Evolutionary conservation across 2,329 filamentous ascomycete genomes (phyloP), one percentile per base, ranked within the genome.

Genomic region (Microcera coccophila): DNA sequence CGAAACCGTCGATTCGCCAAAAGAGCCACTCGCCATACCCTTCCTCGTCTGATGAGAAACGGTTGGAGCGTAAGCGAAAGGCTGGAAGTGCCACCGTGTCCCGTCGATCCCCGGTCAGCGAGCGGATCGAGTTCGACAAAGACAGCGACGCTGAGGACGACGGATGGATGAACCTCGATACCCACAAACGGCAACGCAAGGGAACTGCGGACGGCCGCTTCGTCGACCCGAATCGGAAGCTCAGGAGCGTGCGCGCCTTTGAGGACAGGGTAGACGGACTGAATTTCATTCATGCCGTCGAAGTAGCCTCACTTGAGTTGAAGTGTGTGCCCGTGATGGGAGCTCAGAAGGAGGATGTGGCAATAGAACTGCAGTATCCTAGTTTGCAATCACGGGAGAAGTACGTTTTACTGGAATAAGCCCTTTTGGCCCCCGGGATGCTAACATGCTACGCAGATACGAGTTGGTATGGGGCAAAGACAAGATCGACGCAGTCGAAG

Each of bases 361-460:
- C 66, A 10, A 78, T 94, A 45, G 72, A 83, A 59, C 69, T 97
- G 54, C 87, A 93, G 63, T 97, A 97, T 65, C 91, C 93, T 9
- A 90, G 87, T 63, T 72, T 75, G 48, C 78, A 81, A 42, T 74
- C 75, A 38, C 77, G 78, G 40, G 87, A 93, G 66, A 80, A 75
- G 81, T 86, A 70, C 57, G 67, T 43, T n/a, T 8, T 16, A 15
- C 20, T 35, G 9, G 24, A 14, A 9, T 14, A 9, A 9, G 24
- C 14, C 9, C 14, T 28, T 9, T 28, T 9, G 14, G 24, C 24
- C 24, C 24, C 36, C 33, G 3, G 24, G 36, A 24, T 41, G 43
- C 49, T 59, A 45, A 61, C 48, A 37, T 36, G 52, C 50, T 37
- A n/a, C 49, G 20, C 38, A 68, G 64, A 39, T 67, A 63, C 36